These are phyloP conservation scores for Lactifluus volemus DNA, from an alignment of 768 basidiomycete species.

Conservation along the genomic window DNA sequence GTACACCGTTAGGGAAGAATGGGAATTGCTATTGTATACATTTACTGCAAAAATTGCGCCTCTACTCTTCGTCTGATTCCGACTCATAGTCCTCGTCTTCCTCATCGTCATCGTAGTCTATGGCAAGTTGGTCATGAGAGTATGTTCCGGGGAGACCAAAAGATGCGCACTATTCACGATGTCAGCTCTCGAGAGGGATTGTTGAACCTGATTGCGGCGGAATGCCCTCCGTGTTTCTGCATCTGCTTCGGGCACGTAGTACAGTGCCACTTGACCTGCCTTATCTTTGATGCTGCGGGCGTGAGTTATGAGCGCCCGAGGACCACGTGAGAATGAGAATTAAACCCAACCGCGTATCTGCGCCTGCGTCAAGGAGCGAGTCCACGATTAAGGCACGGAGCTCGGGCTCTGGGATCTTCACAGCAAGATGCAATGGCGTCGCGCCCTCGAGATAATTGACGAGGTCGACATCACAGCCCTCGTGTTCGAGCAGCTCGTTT, in stretches of 20 bases:
- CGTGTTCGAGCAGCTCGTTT: slow-evolving; percentile 63
- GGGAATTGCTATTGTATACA: slow-evolving; percentile 14
- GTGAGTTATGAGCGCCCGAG: neutral
- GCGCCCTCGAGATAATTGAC: slow-evolving; percentile 58
- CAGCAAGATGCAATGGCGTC: slow-evolving; percentile 74
- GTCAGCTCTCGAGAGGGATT: slow-evolving; percentile 47
- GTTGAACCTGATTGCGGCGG: slow-evolving; percentile 44
- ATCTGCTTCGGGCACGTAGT: slow-evolving; percentile 48
- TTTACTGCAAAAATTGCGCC: neutral
- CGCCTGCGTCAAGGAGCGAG: slow-evolving; percentile 71
- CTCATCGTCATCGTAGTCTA: slow-evolving; percentile 27
- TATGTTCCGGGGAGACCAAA: neutral
- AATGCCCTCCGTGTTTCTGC: slow-evolving; percentile 42
- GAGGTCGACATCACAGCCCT: slow-evolving; percentile 76
- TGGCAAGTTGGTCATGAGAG: neutral
- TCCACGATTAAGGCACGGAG: slow-evolving; percentile 46
- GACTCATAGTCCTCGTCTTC: slow-evolving; percentile 16
- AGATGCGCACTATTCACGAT: slow-evolving; percentile 47
- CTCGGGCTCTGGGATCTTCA: slow-evolving; percentile 46
- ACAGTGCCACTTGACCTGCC: slow-evolving; percentile 46
- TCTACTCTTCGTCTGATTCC: slow-evolving; percentile 25
- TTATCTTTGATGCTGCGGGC: slow-evolving; percentile 61
- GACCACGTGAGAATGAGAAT: neutral
- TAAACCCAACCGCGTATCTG: slow-evolving; percentile 49
- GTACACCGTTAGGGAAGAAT: slow-evolving; percentile 5